A percentile compares a stretch with the other conserved stretches of the same genome.
These are phyloP conservation scores for Penicillium lagena DNA, from an alignment of 495 filamentous ascomycete species.

Conservation along the genomic window DNA sequence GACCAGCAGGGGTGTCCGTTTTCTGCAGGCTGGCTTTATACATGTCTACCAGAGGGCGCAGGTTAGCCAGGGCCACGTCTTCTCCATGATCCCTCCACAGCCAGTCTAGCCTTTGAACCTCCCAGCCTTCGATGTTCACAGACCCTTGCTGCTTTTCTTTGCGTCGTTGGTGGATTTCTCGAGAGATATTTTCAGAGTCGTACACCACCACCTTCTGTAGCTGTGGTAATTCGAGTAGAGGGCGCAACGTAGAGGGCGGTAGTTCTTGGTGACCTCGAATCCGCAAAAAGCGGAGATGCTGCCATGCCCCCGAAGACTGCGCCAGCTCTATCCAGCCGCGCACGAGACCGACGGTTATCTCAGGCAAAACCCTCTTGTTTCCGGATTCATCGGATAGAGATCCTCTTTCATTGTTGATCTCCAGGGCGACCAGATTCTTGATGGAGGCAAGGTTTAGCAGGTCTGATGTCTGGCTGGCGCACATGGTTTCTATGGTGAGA, in stretches of 20 bases:
- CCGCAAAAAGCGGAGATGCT: slow-evolving; percentile 29
- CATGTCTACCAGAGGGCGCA: not conserved
- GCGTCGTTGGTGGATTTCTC: not conserved
- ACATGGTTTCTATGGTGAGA: slow-evolving; percentile 20
- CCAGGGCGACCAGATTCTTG: slow-evolving; percentile 32
- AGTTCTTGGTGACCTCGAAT: slow-evolving; percentile 21
- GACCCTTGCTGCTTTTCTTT: not conserved
- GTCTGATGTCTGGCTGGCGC: slow-evolving; percentile 19
- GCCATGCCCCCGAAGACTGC: slow-evolving; percentile 16
- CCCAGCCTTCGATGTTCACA: slow-evolving; percentile 1
- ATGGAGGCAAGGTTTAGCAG: slow-evolving; percentile 27
- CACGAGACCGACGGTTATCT: slow-evolving; percentile 30
- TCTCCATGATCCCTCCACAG: not conserved
- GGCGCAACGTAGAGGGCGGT: slow-evolving; percentile 12
- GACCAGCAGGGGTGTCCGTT: not conserved
- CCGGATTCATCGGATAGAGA: not conserved
- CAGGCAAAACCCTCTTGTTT: slow-evolving; percentile 1
- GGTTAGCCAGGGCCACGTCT: not conserved
- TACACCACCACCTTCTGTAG: slow-evolving; percentile 21
- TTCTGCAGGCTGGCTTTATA: slow-evolving; percentile 1
- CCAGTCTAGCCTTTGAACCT: slow-evolving; percentile 3
- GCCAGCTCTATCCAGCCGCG: slow-evolving; percentile 32
- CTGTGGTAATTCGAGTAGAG: slow-evolving; percentile 22
- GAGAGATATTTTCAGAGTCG: slow-evolving; percentile 13
- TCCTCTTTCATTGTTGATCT: slow-evolving; percentile 13